Evolutionary conservation across 257 asterid genomes (phyloP), one percentile per base, ranked within the genome.

Genomic region (Rhazya stricta): DNA sequence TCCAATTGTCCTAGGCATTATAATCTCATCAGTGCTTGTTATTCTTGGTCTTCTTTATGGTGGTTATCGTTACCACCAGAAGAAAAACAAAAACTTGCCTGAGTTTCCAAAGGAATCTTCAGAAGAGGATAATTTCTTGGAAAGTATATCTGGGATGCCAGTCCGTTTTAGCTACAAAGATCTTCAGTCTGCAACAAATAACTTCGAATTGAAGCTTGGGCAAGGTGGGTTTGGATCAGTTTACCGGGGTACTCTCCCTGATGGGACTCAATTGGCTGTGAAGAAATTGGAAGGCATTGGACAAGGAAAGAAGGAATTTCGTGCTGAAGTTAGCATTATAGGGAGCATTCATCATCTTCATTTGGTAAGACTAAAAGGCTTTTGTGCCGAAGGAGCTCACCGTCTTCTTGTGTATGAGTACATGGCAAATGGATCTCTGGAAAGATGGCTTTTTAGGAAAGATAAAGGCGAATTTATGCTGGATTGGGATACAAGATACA

Each of bases 151-250:
- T 0, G 99, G 99, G 72, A 88, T 95, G 99, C 99, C 98, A 9
- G 78, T 92, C 73, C 96, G 99, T 15, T 95, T 89, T 74, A 88
- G 81, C 69, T 92, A 87, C 87, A 91, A 73, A 65, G 92, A 89
- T 73, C 99, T 95, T 56, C 90, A 86, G 73, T 74, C 85, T 19
- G 97, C 97, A 12, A 95, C 98, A 0, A 82, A 79, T 63, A 81
- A 86, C 81, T 95, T 95, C 80, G 45, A 54, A 3, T 88, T 88
- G 74, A 95, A 95, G 68, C 91, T 95, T 25, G 99, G 98, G 25
- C 99, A 95, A 69, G 99, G 99, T n/a, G 99, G 99, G 45, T 95
- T 95, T 45, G 99, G 99, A 48, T 95, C 99, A 0, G 99, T 95
- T 77, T 95, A 92, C 73, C 83, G 80, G 19, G 99, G 98, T 10